These are phyloP conservation scores for Cryptococcus hybrid DNA, from an alignment of 1,284 basidiomycete genomes.

Conservation along the genomic window DNA sequence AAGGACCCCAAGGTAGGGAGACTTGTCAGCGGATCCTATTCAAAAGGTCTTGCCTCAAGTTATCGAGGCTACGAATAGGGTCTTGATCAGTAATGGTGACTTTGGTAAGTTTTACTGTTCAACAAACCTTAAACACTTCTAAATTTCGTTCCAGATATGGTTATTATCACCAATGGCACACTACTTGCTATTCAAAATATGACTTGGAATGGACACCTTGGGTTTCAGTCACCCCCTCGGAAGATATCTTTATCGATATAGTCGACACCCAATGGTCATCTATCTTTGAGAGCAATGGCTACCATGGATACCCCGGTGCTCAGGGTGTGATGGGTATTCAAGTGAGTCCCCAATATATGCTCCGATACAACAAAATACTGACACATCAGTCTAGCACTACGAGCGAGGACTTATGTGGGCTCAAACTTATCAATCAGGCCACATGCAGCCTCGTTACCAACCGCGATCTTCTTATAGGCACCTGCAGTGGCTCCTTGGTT, in stretches of 20 bases:
- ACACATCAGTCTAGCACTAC: slow-evolving; percentile 9
- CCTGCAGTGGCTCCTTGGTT: slow-evolving; percentile 22
- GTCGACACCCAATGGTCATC: slow-evolving; percentile 5
- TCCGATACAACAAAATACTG: neutral
- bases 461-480: slow-evolving; percentile 14
- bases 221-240: slow-evolving; percentile 18
- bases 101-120: slow-evolving; percentile 16
- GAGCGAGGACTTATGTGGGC: slow-evolving; percentile 28
- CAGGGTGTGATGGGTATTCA: slow-evolving; percentile 22
- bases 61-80: slow-evolving; percentile 64
- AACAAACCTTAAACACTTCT: neutral
- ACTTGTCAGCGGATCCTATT: slow-evolving; percentile 60
- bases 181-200: slow-evolving; percentile 39
- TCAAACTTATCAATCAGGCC: slow-evolving; percentile 15
- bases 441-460: slow-evolving; percentile 22
- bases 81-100: slow-evolving; percentile 65
- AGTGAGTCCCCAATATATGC: neutral
- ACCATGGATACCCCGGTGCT: neutral
- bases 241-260: slow-evolving; percentile 5
- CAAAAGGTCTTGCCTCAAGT: slow-evolving; percentile 22
- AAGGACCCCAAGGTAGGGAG: slow-evolving; percentile 42
- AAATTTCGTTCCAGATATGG: slow-evolving; percentile 13
- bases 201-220: slow-evolving; percentile 34
- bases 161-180: slow-evolving; percentile 30
- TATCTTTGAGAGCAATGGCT: slow-evolving; percentile 7